phyloP scores from a whole-genome alignment of 768 basidiomycete species.

The Suillus sp. region DNA sequence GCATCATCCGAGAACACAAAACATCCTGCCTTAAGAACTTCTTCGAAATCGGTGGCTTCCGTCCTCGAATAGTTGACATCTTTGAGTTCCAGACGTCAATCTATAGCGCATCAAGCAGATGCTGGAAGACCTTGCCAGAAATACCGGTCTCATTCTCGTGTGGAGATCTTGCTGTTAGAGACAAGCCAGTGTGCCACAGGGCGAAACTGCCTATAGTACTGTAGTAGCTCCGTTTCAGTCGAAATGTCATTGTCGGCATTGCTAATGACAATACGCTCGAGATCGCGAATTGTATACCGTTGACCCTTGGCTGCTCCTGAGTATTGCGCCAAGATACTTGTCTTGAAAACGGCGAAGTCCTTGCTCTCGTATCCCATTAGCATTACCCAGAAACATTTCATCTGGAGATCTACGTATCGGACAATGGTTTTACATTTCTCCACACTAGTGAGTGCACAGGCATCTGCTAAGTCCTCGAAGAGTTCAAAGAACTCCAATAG shows the following conservation, averaged over 20 bases:
- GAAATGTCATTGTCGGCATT: too few species aligned
- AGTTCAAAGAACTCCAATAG: too few species aligned
- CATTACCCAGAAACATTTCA: constrained; percentile 12
- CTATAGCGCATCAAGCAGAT: neutral
- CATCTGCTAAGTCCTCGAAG: too few species aligned
- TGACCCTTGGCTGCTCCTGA: too few species aligned
- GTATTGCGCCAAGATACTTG: too few species aligned
- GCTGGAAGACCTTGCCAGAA: neutral
- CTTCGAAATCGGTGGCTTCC: neutral
- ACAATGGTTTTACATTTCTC: constrained; percentile 13
- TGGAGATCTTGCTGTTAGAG: constrained; percentile 12
- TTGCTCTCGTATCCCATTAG: constrained; percentile 10
- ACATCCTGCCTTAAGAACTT: neutral
- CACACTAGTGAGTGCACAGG: neutral
- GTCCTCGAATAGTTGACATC: neutral
- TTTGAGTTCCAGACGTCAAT: neutral
- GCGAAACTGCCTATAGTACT: too few species aligned
- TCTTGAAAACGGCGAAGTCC: constrained; percentile 8
- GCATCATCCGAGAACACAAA: neutral
- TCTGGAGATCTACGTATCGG: constrained; percentile 2
- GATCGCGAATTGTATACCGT: too few species aligned
- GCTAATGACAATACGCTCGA: too few species aligned
- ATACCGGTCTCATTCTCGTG: neutral
- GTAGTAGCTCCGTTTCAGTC: too few species aligned
- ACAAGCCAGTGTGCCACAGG: too few species aligned